These are phyloP conservation scores for Licmophora abbreviata DNA, from an alignment of 108 stramenopile species.

Conservation along the genomic window DNA sequence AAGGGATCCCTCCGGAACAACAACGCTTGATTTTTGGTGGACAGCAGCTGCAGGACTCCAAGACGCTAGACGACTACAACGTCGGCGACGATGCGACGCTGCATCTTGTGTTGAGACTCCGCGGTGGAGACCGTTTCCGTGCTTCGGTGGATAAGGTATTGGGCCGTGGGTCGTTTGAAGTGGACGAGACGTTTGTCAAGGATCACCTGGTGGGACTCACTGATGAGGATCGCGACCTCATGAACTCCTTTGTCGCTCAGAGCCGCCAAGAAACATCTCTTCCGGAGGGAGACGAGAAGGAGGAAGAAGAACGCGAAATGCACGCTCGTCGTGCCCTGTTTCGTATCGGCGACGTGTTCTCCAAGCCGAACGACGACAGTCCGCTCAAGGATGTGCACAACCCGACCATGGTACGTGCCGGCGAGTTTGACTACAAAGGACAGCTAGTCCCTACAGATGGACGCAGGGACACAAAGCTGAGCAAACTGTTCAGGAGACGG, in stretches of 20 bases:
- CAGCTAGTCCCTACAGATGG: slow-evolving; percentile 59
- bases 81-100: slow-evolving; percentile 93
- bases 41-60: slow-evolving; percentile 93
- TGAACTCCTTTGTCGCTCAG: slow-evolving; percentile 71
- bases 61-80: slow-evolving; percentile 92
- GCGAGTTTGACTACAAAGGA: slow-evolving; percentile 64
- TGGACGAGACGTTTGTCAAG: slow-evolving; percentile 78
- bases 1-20: slow-evolving; percentile 94
- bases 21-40: slow-evolving; percentile 95
- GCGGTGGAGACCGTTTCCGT: slow-evolving; percentile 32
- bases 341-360: slow-evolving; percentile 44
- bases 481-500: slow-evolving; percentile 75
- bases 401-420: slow-evolving; percentile 19
- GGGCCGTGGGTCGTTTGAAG: slow-evolving; percentile 44
- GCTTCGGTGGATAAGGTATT: slow-evolving; percentile 22
- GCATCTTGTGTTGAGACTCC: slow-evolving; percentile 88
- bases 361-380: slow-evolving; percentile 35
- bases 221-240: slow-evolving; percentile 57
- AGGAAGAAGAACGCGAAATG: slow-evolving; percentile 14
- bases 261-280: slow-evolving; percentile 16
- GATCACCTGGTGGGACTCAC: slow-evolving; percentile 48
- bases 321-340: slow-evolving; percentile 50
- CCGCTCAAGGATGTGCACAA: slow-evolving; percentile 43
- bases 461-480: slow-evolving; percentile 54
- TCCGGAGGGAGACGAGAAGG: slow-evolving; percentile 9